phyloP scores from a whole-genome alignment of 208 protist species.

The Leishmania tarentolae region DNA sequence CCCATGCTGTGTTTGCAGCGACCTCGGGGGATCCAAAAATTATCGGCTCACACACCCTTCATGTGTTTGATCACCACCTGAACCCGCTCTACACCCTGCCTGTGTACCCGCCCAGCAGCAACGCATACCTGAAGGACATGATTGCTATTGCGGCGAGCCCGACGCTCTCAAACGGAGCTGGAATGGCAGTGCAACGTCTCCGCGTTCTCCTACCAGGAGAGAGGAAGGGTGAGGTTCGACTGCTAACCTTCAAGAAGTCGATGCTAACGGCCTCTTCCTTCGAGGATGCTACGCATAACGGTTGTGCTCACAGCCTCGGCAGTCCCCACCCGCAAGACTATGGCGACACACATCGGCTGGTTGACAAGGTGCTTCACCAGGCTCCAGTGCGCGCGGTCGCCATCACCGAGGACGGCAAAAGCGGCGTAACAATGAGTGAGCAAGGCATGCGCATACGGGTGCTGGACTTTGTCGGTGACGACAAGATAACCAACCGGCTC shows the following conservation, averaged over 20 bases:
- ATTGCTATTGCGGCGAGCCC: constrained; percentile 42
- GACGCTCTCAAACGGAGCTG: constrained; percentile 24
- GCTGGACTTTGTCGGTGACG: constrained; percentile 47
- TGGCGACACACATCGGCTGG: constrained; percentile 24
- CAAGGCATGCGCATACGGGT: constrained; percentile 58
- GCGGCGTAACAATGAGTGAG: constrained; percentile 64
- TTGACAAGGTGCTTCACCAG: constrained; percentile 35
- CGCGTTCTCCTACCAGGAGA: constrained; percentile 52
- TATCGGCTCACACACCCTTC: constrained; percentile 28
- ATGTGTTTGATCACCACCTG: constrained; percentile 40
- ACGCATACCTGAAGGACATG: constrained; percentile 37
- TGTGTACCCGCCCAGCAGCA: constrained; percentile 34
- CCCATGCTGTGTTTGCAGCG: constrained; percentile 34
- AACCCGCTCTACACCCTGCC: constrained; percentile 21
- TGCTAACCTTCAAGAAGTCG: constrained; percentile 39
- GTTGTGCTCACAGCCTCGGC: background rate
- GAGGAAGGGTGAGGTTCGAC: constrained; percentile 44
- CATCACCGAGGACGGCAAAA: constrained; percentile 56
- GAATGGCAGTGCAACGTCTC: constrained; percentile 32
- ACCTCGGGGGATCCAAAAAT: constrained; percentile 32
- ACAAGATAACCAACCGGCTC: constrained; percentile 30
- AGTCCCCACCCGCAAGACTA: background rate
- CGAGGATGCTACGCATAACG: background rate
- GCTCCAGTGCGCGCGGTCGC: constrained; percentile 56
- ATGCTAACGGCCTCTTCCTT: constrained; percentile 17